phyloP scores from a whole-genome alignment of 305 asterid genomes.

The Fraxinus nigra region DNA sequence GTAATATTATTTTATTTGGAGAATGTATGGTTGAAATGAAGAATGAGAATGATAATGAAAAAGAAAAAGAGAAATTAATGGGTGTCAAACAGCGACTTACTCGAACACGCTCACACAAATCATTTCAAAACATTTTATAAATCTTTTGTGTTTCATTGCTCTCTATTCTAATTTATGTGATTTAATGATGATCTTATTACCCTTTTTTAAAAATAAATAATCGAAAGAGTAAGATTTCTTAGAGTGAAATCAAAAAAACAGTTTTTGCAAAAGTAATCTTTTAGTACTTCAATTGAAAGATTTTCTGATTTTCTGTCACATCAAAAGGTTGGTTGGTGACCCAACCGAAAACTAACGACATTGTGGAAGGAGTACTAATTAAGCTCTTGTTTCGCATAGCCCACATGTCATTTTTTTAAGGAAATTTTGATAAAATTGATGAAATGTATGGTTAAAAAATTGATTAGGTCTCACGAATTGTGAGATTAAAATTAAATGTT shows the following conservation, averaged over 20 bases:
- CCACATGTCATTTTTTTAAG: too few relatives aligned
- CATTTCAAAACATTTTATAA: neutral
- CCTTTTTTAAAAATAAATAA: neutral
- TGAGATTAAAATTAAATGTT: too few relatives aligned
- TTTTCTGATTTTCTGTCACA: constrained; percentile 26
- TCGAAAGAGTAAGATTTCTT: neutral
- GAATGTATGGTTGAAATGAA: too few relatives aligned
- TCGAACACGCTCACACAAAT: neutral
- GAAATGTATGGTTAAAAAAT: too few relatives aligned
- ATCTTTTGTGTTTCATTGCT: neutral
- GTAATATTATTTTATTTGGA: too few relatives aligned
- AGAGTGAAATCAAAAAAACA: neutral
- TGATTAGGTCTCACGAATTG: neutral
- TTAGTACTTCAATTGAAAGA: constrained; percentile 21
- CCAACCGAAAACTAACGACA: neutral
- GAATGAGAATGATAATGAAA: too few relatives aligned
- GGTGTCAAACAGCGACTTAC: too few relatives aligned
- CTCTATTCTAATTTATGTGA: neutral
- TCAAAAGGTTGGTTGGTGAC: constrained; percentile 24
- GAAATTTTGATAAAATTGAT: too few relatives aligned
- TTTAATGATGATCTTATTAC: neutral
- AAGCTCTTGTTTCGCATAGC: neutral
- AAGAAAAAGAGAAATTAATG: too few relatives aligned
- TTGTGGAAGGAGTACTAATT: neutral
- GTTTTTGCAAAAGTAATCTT: constrained; percentile 1